phyloP scores from a whole-genome alignment of 2,329 filamentous ascomycete genomes.

The Aureobasidium musti region DNA sequence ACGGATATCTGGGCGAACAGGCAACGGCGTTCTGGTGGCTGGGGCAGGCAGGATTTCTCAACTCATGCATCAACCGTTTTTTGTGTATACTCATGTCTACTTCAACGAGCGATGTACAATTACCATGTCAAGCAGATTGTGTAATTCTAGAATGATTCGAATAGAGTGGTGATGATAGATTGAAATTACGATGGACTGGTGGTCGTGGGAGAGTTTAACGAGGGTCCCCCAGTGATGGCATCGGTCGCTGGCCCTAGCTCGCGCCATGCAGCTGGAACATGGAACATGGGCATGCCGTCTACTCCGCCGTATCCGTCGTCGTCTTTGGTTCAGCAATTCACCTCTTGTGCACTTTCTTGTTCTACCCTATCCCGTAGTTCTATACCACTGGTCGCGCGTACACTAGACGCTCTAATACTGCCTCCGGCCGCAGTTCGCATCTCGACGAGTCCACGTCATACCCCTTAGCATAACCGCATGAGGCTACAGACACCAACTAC shows the following conservation, averaged over 20 bases:
- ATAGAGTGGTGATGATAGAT: neutral
- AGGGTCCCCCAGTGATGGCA: neutral
- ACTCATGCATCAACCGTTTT: constrained; percentile 8
- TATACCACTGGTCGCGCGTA: neutral
- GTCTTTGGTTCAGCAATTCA: neutral
- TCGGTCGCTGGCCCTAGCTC: constrained; percentile 5
- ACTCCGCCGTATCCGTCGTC: neutral
- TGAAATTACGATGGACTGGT: constrained; percentile 1
- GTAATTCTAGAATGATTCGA: neutral
- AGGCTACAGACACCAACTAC: constrained; percentile 1
- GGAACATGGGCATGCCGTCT: neutral
- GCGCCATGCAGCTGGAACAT: constrained; percentile 7
- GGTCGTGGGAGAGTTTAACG: neutral
- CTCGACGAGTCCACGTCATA: constrained; percentile 16
- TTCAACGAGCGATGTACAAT: neutral
- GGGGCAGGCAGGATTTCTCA: constrained; percentile 14
- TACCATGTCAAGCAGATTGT: neutral
- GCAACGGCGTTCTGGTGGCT: constrained; percentile 22
- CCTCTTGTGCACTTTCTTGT: neutral
- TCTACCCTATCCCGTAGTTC: neutral
- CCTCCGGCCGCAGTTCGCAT: neutral
- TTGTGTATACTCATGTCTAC: neutral
- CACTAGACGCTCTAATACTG: neutral
- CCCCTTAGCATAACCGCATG: constrained; percentile 24
- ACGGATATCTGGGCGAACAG: constrained; percentile 8